Conservation (phyloP, 2,329 filamentous ascomycete genomes). For the Rhinocladiella mackenziei region DNA sequence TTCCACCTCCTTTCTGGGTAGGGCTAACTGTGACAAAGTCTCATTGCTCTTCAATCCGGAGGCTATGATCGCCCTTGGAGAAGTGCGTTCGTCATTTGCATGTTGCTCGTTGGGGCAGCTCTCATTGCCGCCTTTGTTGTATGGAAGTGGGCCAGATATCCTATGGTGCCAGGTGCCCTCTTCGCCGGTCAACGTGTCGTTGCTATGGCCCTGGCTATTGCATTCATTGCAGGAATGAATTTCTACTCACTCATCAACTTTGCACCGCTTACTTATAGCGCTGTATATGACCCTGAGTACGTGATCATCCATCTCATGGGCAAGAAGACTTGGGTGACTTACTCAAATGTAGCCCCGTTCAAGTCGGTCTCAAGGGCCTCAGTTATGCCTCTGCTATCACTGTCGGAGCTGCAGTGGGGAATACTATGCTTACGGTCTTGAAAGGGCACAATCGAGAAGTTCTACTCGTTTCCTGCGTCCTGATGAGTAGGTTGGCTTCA, state of each 20-base stretch:
- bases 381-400: constrained; percentile 63
- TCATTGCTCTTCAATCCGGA: constrained; percentile 23
- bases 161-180: constrained; percentile 43
- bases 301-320: neutral
- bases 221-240: constrained; percentile 57
- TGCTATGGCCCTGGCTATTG: constrained; percentile 52
- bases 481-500: constrained; percentile 59
- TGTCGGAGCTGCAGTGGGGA: constrained; percentile 55
- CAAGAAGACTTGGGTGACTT: no score
- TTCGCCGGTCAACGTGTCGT: constrained; percentile 50
- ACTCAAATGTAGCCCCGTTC: constrained; percentile 56
- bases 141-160: constrained; percentile 46
- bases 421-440: constrained; percentile 55
- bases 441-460: constrained; percentile 57
- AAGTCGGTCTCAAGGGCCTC: constrained; percentile 61
- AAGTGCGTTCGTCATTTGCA: constrained; percentile 42
- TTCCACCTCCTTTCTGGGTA: no score
- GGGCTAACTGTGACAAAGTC: constrained; percentile 8
- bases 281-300: constrained; percentile 36
- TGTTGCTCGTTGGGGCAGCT: constrained; percentile 43
- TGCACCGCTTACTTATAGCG: constrained; percentile 45
- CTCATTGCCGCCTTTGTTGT: constrained; percentile 41
- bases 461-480: constrained; percentile 54
- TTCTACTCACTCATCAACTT: constrained; percentile 55
- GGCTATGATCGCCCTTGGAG: constrained; percentile 21